These are phyloP conservation scores for Calonectria multiphialidica DNA, from an alignment of 2,329 filamentous ascomycete species.

Conservation along the genomic window DNA sequence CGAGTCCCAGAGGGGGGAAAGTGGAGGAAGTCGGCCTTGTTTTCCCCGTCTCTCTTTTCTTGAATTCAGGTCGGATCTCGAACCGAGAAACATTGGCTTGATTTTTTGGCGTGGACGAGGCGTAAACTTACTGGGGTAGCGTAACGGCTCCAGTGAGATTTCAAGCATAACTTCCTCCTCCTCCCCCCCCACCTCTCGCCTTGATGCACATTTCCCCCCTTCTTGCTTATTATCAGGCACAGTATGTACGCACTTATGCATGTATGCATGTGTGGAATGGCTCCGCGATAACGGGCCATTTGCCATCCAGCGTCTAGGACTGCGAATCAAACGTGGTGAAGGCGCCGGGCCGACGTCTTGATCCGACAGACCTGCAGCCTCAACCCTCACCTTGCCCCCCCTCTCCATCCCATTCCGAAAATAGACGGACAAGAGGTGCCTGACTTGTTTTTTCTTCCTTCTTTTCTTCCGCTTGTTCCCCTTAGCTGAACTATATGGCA, in stretches of 20 bases:
- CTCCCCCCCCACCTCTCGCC: no score
- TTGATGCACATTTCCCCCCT: no score
- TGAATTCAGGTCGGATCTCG: background rate
- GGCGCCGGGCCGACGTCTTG: background rate
- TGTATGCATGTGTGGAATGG: no score
- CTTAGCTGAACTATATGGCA: background rate
- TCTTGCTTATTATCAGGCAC: background rate
- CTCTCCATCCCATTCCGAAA: background rate
- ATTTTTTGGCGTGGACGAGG: background rate
- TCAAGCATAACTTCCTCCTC: background rate
- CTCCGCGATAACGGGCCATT: background rate
- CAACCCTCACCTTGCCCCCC: background rate
- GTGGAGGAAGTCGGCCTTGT: background rate
- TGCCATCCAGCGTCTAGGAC: background rate
- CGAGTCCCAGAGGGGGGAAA: background rate
- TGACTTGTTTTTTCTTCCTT: background rate
- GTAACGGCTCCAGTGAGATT: background rate
- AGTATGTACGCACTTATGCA: no score
- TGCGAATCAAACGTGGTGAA: background rate
- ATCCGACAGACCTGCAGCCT: background rate
- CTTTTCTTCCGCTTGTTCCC: background rate
- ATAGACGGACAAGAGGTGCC: background rate
- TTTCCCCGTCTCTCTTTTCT: background rate
- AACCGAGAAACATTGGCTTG: background rate
- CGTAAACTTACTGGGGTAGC: background rate